Conservation (phyloP, 768 basidiomycete genomes). For the Leccinum ochraceum region DNA sequence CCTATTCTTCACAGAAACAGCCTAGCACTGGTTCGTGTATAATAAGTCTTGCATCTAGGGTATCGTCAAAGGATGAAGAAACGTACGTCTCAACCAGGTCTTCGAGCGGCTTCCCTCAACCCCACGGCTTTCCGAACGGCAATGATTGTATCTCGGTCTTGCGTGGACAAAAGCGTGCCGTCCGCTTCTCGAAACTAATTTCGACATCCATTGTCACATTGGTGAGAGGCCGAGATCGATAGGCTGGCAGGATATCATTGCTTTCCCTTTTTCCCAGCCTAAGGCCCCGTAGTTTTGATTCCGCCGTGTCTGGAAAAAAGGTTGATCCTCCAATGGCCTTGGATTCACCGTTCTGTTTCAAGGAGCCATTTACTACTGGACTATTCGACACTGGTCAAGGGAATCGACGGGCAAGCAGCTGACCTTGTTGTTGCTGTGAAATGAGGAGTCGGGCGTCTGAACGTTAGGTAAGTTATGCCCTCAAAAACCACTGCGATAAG, state of each 20-base stretch:
- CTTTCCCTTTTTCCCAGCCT: not conserved
- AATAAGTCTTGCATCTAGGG: not conserved
- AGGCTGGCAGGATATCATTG: not conserved
- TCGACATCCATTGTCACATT: not conserved
- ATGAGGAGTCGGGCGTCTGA: not conserved
- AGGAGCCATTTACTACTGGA: not conserved
- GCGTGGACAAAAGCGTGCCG: not conserved
- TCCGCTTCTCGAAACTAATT: not conserved
- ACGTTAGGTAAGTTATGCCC: no score
- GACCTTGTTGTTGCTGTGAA: conserved; percentile 3
- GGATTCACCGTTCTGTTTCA: not conserved
- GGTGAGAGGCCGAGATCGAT: not conserved
- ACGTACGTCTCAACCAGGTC: not conserved
- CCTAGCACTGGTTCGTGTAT: not conserved
- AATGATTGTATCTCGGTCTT: not conserved
- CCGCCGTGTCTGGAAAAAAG: no score
- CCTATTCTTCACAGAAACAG: not conserved
- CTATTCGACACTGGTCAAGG: not conserved
- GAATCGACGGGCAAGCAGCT: not conserved
- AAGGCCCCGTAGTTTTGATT: not conserved
- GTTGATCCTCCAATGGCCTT: not conserved
- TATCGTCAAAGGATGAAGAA: not conserved
- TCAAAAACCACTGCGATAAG: not conserved
- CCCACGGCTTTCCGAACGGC: not conserved
- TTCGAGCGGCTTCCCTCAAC: not conserved